Evolutionary conservation across 805 yeast species (phyloP).

Genomic region (Groenewaldozyma tartarivorans): DNA sequence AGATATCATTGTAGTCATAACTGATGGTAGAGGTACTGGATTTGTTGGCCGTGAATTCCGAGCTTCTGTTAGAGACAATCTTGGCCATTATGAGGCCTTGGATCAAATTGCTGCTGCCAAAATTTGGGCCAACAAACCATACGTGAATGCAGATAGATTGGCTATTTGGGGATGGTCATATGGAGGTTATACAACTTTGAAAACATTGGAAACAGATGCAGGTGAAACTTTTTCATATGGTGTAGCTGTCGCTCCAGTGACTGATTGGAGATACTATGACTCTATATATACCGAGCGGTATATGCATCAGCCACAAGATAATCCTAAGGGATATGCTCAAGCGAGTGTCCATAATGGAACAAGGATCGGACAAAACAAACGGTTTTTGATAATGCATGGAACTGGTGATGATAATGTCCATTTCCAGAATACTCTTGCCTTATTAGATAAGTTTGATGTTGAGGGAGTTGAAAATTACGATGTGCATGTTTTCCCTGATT

Average conservation of each 20-base stretch:
- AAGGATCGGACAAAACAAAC: slow-evolving; percentile 43
- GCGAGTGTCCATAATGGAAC: slow-evolving; percentile 50
- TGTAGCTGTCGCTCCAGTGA: slow-evolving; percentile 95
- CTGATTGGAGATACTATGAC: slow-evolving; percentile 87
- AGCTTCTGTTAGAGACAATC: slow-evolving; percentile 65
- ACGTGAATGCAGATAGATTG: slow-evolving; percentile 56
- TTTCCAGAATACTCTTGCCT: slow-evolving; percentile 74
- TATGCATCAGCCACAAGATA: slow-evolving; percentile 73
- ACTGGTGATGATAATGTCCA: slow-evolving; percentile 98
- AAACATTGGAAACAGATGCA: slow-evolving; percentile 73
- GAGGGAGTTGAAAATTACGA: slow-evolving; percentile 83
- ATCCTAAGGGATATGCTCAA: slow-evolving; percentile 48
- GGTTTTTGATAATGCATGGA: slow-evolving; percentile 90
- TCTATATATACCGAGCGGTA: slow-evolving; percentile 92
- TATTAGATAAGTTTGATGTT: slow-evolving; percentile 65
- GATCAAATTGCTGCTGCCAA: slow-evolving; percentile 87
- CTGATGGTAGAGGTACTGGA: slow-evolving; percentile 97
- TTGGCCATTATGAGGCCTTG: slow-evolving; percentile 72
- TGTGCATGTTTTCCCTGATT: slow-evolving; percentile 83
- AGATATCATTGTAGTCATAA: slow-evolving; percentile 81
- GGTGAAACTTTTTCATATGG: slow-evolving; percentile 77
- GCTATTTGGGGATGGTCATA: slow-evolving; percentile 99
- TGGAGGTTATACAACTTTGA: slow-evolving; percentile 90
- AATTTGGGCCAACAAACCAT: slow-evolving; percentile 49
- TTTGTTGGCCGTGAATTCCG: slow-evolving; percentile 73